Base-by-base conservation (phyloP, 2,329 filamentous ascomycete genomes). In the Lojkania enalia region DNA sequence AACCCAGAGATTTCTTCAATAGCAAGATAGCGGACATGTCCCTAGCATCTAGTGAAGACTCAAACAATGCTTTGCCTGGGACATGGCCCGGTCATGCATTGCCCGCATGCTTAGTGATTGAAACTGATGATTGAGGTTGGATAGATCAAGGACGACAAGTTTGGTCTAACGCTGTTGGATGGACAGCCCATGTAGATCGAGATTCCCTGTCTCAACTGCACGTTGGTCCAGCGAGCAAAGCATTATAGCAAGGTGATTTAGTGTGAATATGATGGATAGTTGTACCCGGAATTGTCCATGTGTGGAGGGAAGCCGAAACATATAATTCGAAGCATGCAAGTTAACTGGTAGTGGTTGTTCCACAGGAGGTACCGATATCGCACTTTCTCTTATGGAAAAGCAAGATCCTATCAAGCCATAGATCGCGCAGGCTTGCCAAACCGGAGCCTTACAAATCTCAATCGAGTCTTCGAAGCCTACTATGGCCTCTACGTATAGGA, bases 281-380 rank as follows among this genome's bases (percentile, higher is more conserved):
- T 4, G 21, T 9, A 39, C 7, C 23, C n/a, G 7, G 7, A n/a
- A 27, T n/a, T 9, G 23, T 27, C n/a, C 23, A n/a, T 27, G 7
- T 27, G 5, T 23, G 36, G 5, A 39, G 21, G n/a, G 4, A 39
- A 9, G 18, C n/a, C 15, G 27, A 11, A 9, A 33, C 11, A 39
- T 11, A 25, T 15, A 4, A 25, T 6, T 13, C 14, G 5, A 20
- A 9, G n/a, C 20, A 33, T 15, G 7, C 7, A 33, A 7, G 31
- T 7, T n/a, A 5, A n/a, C 11, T 11, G 4, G 20, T 13, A 27
- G 18, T 16, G 9, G 15, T 20, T 23, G 39, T 42, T 14, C n/a
- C 20, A 42, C 39, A 16, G 14, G 20, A 27, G 5, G 14, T 49
- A 49, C 49, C 53, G 55, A 57, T 44, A 44, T 52, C 51, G 55